Evolutionary conservation across 345 rosid species (phyloP).

Genomic region (Salix koriyanagi): DNA sequence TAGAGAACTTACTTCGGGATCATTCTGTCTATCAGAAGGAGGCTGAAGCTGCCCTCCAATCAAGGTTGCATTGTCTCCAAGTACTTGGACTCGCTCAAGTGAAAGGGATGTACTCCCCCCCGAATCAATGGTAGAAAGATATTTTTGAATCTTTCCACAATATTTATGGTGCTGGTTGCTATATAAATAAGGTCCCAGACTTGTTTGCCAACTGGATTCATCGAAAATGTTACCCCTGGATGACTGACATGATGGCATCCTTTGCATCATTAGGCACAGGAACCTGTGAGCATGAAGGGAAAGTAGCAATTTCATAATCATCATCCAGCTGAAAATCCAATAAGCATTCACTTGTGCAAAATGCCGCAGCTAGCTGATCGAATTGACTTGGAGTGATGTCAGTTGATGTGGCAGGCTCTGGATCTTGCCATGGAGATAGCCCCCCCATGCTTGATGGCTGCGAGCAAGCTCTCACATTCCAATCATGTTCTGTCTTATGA

Average conservation of each 20-base stretch:
- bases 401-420: not conserved
- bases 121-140: not conserved
- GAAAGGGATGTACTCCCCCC: not conserved
- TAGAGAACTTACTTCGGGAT: not conserved
- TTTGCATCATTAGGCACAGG: not conserved
- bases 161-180: not conserved
- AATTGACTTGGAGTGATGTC: not conserved
- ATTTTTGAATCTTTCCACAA: not conserved
- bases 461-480: not conserved
- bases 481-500: not conserved
- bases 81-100: not conserved
- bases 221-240: not conserved
- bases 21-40: not conserved
- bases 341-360: not conserved
- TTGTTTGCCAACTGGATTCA: not conserved
- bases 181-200: not conserved
- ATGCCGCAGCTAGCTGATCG: not conserved
- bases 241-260: not conserved
- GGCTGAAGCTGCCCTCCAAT: not conserved
- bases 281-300: not conserved
- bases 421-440: not conserved
- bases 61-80: not conserved
- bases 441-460: not conserved
- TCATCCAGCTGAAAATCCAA: not conserved
- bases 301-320: not conserved